A percentile compares a stretch with the other conserved stretches of the same genome.
Conservation (phyloP, 108 stramenopile genomes). For the Skeletonema tropicum region DNA sequence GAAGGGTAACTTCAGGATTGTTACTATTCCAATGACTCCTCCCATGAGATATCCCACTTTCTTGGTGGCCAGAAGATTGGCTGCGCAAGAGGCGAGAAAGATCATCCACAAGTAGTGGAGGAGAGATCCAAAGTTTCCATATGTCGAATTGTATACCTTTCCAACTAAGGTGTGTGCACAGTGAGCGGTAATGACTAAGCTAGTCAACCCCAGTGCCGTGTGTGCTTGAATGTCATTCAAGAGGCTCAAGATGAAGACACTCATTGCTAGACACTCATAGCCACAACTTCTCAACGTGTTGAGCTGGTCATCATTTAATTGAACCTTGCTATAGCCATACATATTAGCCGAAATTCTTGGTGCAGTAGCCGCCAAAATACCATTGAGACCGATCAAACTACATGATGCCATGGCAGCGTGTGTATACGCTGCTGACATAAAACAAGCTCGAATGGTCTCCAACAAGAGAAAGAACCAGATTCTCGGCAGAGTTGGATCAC, state of each 20-base stretch:
- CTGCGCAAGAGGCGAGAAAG: neutral
- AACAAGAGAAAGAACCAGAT: neutral
- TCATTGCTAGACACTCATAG: neutral
- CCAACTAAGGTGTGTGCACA: neutral
- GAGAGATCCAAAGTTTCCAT: neutral
- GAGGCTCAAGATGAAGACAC: neutral
- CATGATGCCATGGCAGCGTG: neutral
- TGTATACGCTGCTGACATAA: neutral
- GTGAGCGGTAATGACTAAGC: neutral
- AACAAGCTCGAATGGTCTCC: neutral
- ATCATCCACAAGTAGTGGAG: neutral
- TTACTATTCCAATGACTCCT: too few relatives aligned
- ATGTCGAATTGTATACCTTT: neutral
- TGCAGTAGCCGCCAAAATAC: neutral
- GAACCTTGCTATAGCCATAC: neutral
- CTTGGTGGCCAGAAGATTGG: too few relatives aligned
- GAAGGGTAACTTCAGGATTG: too few relatives aligned
- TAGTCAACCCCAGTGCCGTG: neutral
- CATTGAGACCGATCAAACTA: neutral
- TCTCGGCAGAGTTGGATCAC: neutral
- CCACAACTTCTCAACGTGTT: neutral
- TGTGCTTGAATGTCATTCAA: neutral
- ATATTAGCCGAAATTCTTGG: neutral
- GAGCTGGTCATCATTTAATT: neutral
- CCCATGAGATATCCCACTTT: too few relatives aligned